Conservation (phyloP, 2,329 filamentous ascomycete species). For the Exophiala alcalophila region DNA sequence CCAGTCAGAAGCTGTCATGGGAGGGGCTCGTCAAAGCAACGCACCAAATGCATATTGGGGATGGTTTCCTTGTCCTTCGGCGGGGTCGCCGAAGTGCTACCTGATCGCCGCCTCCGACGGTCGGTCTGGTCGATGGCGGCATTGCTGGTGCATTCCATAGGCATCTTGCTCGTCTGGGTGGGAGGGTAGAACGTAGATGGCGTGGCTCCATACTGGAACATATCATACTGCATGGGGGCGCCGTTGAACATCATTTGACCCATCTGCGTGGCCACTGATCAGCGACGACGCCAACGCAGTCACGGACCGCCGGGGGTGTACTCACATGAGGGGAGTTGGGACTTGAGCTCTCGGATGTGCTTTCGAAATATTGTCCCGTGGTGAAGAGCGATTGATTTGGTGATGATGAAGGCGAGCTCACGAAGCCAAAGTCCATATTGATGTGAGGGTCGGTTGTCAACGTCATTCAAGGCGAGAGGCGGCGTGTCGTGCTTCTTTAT, state of each 20-base stretch:
- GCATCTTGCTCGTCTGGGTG: conserved; percentile 26
- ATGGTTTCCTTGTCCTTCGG: conserved; percentile 31
- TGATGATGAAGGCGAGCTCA: conserved; percentile 29
- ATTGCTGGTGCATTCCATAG: conserved; percentile 31
- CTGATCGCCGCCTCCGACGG: conserved; percentile 26
- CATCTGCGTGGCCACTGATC: conserved; percentile 24
- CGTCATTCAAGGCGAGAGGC: conserved; percentile 13
- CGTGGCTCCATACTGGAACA: conserved; percentile 26
- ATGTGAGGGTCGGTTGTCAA: conserved; percentile 10
- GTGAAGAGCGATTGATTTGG: conserved; percentile 28
- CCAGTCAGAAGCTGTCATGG: conserved; percentile 9
- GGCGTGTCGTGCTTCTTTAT: conserved; percentile 9
- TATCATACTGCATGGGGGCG: conserved; percentile 26
- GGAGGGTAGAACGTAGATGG: conserved; percentile 24
- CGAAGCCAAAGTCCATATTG: conserved; percentile 29
- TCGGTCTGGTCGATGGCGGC: conserved; percentile 30
- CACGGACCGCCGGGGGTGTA: background rate
- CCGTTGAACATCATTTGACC: conserved; percentile 25
- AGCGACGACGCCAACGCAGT: background rate
- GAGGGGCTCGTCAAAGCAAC: conserved; percentile 15
- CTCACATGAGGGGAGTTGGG: conserved; percentile 31
- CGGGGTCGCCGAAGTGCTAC: conserved; percentile 18
- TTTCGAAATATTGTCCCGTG: conserved; percentile 28
- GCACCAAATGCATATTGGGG: conserved; percentile 34
- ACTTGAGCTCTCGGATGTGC: conserved; percentile 30